Conservation (phyloP, 208 protist species). For the Trypanosomatidae sp. region DNA sequence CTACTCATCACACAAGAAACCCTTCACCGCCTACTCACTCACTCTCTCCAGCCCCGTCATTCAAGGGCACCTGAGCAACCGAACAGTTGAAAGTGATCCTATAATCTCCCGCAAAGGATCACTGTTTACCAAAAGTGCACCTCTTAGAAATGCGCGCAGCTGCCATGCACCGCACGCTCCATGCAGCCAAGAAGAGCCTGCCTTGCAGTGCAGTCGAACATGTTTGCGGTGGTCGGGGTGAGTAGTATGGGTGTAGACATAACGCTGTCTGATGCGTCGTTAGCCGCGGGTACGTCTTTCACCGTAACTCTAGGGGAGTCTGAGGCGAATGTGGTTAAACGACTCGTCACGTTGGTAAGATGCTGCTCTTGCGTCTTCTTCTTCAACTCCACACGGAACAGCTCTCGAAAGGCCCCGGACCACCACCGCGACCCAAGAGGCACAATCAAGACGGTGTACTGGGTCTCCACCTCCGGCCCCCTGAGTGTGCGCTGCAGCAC, state of each 20-base stretch:
- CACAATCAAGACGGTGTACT: background rate
- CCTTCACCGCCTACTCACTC: too few species aligned
- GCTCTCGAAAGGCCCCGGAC: constrained; percentile 7
- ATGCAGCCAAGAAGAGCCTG: constrained; percentile 7
- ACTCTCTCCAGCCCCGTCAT: too few species aligned
- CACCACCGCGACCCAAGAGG: constrained; percentile 11
- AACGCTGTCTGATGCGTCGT: background rate
- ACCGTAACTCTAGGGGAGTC: background rate
- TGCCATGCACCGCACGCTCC: background rate
- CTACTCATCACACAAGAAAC: too few species aligned
- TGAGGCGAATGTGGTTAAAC: background rate
- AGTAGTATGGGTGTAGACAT: background rate
- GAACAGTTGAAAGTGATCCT: too few species aligned
- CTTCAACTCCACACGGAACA: constrained; percentile 18
- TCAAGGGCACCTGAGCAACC: too few species aligned
- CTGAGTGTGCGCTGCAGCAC: constrained; percentile 12
- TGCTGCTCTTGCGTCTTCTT: background rate
- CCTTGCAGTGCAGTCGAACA: constrained; percentile 14
- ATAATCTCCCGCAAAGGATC: too few species aligned
- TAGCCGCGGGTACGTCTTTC: background rate
- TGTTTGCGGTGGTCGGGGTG: background rate
- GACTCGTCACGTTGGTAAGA: background rate
- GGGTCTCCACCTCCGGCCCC: constrained; percentile 1
- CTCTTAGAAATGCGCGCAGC: constrained; percentile 9
- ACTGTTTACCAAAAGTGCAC: background rate